Evolutionary conservation across 179 eudicot species (phyloP).

Genomic region (Spergularia azorica): DNA sequence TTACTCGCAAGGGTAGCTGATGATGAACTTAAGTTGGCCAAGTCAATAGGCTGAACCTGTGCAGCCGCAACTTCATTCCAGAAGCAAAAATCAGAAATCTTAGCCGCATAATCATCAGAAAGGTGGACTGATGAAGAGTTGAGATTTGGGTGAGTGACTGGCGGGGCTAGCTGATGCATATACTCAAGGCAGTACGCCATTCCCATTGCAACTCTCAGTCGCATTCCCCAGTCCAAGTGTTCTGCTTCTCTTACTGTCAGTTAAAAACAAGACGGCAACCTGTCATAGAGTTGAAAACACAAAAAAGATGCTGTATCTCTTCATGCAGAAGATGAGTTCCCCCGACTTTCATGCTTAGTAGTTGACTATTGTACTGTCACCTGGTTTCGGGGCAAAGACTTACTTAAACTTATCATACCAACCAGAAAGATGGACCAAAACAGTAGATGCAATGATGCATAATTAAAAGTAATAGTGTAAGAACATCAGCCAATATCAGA

Average conservation of each 20-base stretch:
- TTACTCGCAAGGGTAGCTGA: conserved; percentile 43
- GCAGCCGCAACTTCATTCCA: conserved; percentile 51
- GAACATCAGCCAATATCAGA: too few species aligned
- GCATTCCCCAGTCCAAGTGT: conserved; percentile 78
- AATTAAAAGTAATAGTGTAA: too few species aligned
- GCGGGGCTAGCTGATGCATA: conserved; percentile 74
- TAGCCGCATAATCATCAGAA: conserved; percentile 48
- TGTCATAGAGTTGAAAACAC: background rate
- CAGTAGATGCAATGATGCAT: too few species aligned
- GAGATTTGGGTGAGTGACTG: conserved; percentile 41
- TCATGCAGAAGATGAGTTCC: background rate
- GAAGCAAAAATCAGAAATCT: conserved; percentile 50
- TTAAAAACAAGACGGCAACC: conserved; percentile 2
- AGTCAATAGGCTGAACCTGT: conserved; percentile 29
- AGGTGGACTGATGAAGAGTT: conserved; percentile 40
- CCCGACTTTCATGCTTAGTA: too few species aligned
- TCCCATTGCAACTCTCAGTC: conserved; percentile 79
- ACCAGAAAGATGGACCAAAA: too few species aligned
- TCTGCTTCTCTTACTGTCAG: conserved; percentile 86
- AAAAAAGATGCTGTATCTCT: background rate
- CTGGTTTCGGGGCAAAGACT: too few species aligned
- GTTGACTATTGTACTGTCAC: too few species aligned
- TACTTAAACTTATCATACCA: too few species aligned
- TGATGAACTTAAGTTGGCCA: conserved; percentile 13
- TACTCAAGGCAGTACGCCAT: conserved; percentile 82